Base-by-base conservation (phyloP, 2,329 filamentous ascomycete species). In the Pseudogymnoascus sp. region DNA sequence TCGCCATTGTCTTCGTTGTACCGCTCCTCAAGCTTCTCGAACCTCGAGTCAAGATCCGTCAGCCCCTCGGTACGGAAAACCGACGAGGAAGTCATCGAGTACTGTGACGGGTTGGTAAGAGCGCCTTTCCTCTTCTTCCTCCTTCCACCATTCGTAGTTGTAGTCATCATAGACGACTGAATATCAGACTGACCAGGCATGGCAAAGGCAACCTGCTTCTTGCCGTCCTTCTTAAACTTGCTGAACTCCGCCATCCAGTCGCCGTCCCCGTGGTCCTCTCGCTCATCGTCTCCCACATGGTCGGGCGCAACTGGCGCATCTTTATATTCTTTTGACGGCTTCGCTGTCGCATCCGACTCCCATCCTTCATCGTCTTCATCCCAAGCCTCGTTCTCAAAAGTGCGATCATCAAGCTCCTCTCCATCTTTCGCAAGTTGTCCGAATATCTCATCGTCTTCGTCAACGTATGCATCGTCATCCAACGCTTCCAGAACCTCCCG, bases 41-140 rank as follows among this genome's bases (percentile, higher is more conserved):
- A 99, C 25, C 95, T 85, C 55, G 89, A 89, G 73, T 99, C 96
- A 5, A 99, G 81, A 0, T 96, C 82, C 0, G 87, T 87, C 64
- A 96, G 83, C 43, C 92, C 91, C 71, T 97, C 93, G 1, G 93
- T 99, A 62, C 95, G 86, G 60, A 91, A 87, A 16, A 96, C 80
- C 0, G 91, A 89, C 0, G 92, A 96, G 0, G 90, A 96, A 0
- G 90, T 92, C 93, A 96, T 96, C 61, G 90, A 95, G 76, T 95
- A 96, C 63, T 84, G 87, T 0, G 92, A 95, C 0, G 90, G 88
- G 67, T 89, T 91, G 3, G 93, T 97, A 74, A 96, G 78, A 2
- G 95, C 93, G 52, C 93, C 93, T 80, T 96, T 97, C 72, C 93
- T 87, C 84, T 96, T 97, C 87, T 97, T 97, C 65, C 83, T 84